Base-by-base conservation (phyloP, 2,329 filamentous ascomycete genomes). In the Colletotrichum sojae region DNA sequence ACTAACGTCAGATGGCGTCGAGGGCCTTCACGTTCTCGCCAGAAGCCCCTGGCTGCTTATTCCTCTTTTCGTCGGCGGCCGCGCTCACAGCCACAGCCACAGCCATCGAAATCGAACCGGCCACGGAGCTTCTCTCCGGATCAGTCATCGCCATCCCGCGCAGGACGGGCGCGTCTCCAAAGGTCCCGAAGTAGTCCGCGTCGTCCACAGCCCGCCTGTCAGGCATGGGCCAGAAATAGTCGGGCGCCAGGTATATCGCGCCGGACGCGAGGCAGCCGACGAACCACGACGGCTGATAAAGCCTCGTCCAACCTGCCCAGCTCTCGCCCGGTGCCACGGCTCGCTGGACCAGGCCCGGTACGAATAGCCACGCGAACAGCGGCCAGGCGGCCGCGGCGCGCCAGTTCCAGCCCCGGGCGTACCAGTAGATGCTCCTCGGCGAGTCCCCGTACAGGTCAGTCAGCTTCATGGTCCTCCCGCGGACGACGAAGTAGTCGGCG, bases 401-500 rank as follows among this genome's bases (percentile, higher is more conserved):
- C 65, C 61, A 66, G 45, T 72, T 74, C 63, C 59, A 72, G 13
- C 70, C 72, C 13, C 55, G 55, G 10, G 40, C 46, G 48, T 73
- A 75, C 71, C 66, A 72, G 60, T 72, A 74, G 13, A 69, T 71
- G 49, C 71, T 71, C 20, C 48, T n/a, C 1, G 66, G 31, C 1
- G 59, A 68, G 22, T 60, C 48, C 2, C 52, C 49, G 51, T 77
- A 80, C 5, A 81, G 71, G 48, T 79, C 76, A 2, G 75, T 78
- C 4, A 80, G 74, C 51, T 80, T 78, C 45, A 79, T 71, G 22
- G 76, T 76, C 25, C 75, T 73, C 46, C 74, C 76, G n/a, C 78
- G 77, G 6, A 81, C 39, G 43, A 80, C 53, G 72, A 77, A 75
- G 73, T 75, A 75, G 67, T 80, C 77, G 22, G 73, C 64, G 27